These are phyloP conservation scores for Linnemannia schmuckeri DNA, from an alignment of 192 early-diverging fungal species.

Conservation along the genomic window DNA sequence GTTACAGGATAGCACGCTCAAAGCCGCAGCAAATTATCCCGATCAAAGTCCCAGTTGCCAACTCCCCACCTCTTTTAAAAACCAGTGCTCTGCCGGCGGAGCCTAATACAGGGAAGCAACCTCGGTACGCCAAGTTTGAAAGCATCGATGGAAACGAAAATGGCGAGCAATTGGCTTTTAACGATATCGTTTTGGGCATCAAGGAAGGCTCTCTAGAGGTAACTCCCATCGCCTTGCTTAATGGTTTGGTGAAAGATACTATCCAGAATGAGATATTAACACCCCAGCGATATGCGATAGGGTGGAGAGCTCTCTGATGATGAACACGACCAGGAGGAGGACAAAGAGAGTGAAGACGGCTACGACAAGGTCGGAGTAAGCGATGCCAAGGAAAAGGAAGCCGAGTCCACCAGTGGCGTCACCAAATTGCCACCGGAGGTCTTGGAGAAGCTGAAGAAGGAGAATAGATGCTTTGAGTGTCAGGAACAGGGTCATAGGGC, in stretches of 20 bases:
- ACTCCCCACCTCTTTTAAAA: constrained; percentile 11
- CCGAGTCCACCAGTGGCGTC: neutral
- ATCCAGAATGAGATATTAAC: neutral
- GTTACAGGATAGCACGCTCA: neutral
- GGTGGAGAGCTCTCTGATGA: constrained; percentile 6
- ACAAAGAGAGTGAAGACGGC: neutral
- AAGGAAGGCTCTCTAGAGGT: constrained; percentile 47
- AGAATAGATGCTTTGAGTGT: constrained; percentile 24
- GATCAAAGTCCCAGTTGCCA: neutral
- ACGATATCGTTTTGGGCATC: constrained; percentile 38
- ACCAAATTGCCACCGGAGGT: neutral
- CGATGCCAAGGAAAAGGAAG: neutral
- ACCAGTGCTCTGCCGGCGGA: neutral
- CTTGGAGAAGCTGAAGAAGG: constrained; percentile 5
- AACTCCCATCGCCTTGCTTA: neutral
- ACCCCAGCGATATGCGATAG: neutral
- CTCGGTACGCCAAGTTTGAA: constrained; percentile 20
- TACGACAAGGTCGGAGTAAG: neutral
- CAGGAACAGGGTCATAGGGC: constrained; percentile 29
- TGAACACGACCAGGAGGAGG: neutral
- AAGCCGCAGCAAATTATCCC: neutral
- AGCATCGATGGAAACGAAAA: neutral
- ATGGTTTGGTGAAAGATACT: too few species aligned
- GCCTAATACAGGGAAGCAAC: neutral
- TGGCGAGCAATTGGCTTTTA: constrained; percentile 13